Evolutionary conservation across 768 basidiomycete genomes (phyloP).

Genomic region (Amanita inopinata): DNA sequence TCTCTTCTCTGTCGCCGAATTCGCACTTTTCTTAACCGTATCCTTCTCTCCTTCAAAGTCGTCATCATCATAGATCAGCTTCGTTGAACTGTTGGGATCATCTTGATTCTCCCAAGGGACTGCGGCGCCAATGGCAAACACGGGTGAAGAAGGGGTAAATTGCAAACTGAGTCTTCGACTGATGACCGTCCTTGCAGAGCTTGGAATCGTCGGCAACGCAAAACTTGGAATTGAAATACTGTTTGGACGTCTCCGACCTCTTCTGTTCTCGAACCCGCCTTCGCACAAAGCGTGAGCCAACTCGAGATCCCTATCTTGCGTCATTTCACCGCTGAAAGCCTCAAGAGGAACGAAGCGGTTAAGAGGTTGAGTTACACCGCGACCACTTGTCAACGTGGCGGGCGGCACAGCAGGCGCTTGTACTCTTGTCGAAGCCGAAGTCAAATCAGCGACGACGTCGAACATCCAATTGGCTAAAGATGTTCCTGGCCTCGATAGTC

Average conservation of each 20-base stretch:
- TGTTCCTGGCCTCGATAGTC: slow-evolving; percentile 42
- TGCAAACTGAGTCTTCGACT: slow-evolving; percentile 48
- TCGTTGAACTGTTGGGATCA: slow-evolving; percentile 2
- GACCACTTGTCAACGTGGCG: slow-evolving; percentile 13
- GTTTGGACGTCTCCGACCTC: slow-evolving; percentile 26
- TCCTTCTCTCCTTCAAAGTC: slow-evolving; percentile 36
- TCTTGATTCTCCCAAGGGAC: slow-evolving; percentile 3
- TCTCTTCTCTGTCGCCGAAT: slow-evolving; percentile 22
- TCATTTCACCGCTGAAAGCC: slow-evolving; percentile 15
- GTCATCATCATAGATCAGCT: slow-evolving; percentile 14
- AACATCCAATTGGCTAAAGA: slow-evolving; percentile 75
- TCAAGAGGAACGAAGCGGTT: slow-evolving; percentile 29
- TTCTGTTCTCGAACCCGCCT: slow-evolving; percentile 9
- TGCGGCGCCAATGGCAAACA: slow-evolving; percentile 16
- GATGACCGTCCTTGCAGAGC: slow-evolving; percentile 20
- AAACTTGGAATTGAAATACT: slow-evolving; percentile 25
- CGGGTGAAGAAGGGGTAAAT: slow-evolving; percentile 49
- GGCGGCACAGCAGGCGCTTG: slow-evolving; percentile 13
- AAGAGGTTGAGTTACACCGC: slow-evolving; percentile 17
- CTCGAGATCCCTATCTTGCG: slow-evolving; percentile 14
- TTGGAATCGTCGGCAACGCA: slow-evolving; percentile 20
- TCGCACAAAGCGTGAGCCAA: slow-evolving; percentile 13
- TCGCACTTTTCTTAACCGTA: slow-evolving; percentile 29
- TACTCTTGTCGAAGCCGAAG: slow-evolving; percentile 21
- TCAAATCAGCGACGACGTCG: slow-evolving; percentile 63